Evolutionary conservation across 768 basidiomycete species (phyloP).

Genomic region (Sutorius australiensis): DNA sequence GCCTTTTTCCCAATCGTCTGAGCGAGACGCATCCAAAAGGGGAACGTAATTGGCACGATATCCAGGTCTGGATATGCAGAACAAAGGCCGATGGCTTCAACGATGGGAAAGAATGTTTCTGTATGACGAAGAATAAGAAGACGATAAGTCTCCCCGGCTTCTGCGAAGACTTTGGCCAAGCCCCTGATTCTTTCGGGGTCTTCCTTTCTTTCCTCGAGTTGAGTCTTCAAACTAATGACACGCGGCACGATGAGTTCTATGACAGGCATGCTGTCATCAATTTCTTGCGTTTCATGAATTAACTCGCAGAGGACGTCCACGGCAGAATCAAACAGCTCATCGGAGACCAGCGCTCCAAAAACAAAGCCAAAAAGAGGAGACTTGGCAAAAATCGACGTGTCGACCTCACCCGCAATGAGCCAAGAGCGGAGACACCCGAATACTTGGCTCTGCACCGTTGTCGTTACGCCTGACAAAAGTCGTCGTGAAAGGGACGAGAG

Average conservation of each 20-base stretch:
- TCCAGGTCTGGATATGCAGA: slow-evolving; percentile 92
- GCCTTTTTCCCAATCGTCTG: slow-evolving; percentile 78
- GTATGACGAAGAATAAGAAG: slow-evolving; percentile 83
- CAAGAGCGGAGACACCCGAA: slow-evolving; percentile 85
- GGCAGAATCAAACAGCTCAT: slow-evolving; percentile 88
- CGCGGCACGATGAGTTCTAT: slow-evolving; percentile 86
- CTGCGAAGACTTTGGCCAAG: slow-evolving; percentile 88
- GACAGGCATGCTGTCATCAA: slow-evolving; percentile 87
- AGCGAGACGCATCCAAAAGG: slow-evolving; percentile 98
- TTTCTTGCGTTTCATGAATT: slow-evolving; percentile 97
- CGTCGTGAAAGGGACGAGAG: not conserved
- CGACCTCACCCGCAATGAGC: slow-evolving; percentile 84
- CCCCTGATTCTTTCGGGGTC: slow-evolving; percentile 89
- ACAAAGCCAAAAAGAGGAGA: slow-evolving; percentile 78
- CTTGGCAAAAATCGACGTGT: slow-evolving; percentile 55
- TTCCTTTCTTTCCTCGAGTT: slow-evolving; percentile 56
- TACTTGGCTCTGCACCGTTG: slow-evolving; percentile 71
- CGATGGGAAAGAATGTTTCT: slow-evolving; percentile 90
- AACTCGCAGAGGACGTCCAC: slow-evolving; percentile 91
- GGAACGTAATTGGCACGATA: slow-evolving; percentile 95
- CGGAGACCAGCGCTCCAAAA: slow-evolving; percentile 80
- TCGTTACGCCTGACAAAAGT: slow-evolving; percentile 72
- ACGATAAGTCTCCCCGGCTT: slow-evolving; percentile 96
- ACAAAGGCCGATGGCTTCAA: slow-evolving; percentile 91
- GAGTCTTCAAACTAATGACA: slow-evolving; percentile 69